Base-by-base conservation (phyloP, 768 basidiomycete species). In the Gymnopilus junonius region DNA sequence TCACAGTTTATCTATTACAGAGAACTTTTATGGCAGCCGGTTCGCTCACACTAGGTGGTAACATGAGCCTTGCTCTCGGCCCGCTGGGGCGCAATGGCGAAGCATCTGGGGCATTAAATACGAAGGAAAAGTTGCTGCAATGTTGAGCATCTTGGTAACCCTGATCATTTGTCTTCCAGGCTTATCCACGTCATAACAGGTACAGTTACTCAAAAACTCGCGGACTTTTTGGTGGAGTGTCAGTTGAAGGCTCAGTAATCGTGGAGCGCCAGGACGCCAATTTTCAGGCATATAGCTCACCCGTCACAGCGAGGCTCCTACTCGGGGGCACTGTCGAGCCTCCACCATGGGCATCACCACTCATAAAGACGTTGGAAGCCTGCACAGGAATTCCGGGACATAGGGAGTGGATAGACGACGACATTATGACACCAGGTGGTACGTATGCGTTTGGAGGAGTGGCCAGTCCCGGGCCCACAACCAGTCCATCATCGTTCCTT, bases 41-140 rank as follows among this genome's bases (percentile, higher is more conserved):
- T 8, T 93, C 90, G 7, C 73, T 99, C 62, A 95, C 92, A 2
- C 79, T 97, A 2, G 96, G 96, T 20, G 95, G 95, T 14, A 97
- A 95, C 71, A 79, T 96, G 76, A 95, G 94, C 64, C 79, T 94
- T 45, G 91, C 96, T 8, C 82, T 97, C 0, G 97, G 97, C 2
- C 97, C 97, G 10, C 79, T 99, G 0, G 97, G 97, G 21, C 88
- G 97, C 29, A 98, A 95, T 71, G 93, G 92, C n/a, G 97, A 99
- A 78, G 97, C 95, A 3, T 82, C 78, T 63, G 95, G 94, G 17
- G 82, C 93, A 0, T 66, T 99, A 46, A 97, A 88, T 70, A 84
- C 92, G 1, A 91, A 87, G 54, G 96, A 48, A 93, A 89, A 71
- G 79, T 97, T 4, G 93, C 97, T 5, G 95, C 95, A 35, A 97